Conservation (phyloP, 2,329 filamentous ascomycete species). For the Blastomyces parvus region DNA sequence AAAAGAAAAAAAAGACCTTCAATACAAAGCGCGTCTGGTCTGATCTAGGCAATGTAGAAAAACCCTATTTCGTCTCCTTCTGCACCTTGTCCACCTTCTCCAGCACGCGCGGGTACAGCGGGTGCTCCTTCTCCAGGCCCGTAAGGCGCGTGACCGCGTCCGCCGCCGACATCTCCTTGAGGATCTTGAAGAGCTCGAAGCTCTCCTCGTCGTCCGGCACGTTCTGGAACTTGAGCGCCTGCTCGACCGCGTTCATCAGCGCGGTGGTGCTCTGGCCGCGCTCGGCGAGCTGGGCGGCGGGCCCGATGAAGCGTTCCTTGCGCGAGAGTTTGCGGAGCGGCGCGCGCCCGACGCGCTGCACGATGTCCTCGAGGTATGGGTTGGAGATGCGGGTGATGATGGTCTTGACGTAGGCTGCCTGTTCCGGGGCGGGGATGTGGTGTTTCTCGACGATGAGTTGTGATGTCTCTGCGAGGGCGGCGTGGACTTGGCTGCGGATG, state of each 20-base stretch:
- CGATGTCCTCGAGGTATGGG: slow-evolving; percentile 80
- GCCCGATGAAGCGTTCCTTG: slow-evolving; percentile 92
- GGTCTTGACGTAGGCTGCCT: slow-evolving; percentile 78
- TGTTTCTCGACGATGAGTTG: slow-evolving; percentile 81
- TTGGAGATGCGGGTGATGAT: slow-evolving; percentile 92
- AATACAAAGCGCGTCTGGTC: no score
- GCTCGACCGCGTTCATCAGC: slow-evolving; percentile 75
- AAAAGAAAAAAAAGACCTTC: background rate
- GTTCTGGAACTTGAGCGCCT: slow-evolving; percentile 91
- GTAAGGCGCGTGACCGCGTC: slow-evolving; percentile 73
- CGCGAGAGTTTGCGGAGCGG: slow-evolving; percentile 87
- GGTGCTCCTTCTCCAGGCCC: slow-evolving; percentile 65
- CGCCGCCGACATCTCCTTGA: slow-evolving; percentile 62
- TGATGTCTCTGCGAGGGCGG: slow-evolving; percentile 76
- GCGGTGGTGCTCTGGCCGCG: slow-evolving; percentile 60
- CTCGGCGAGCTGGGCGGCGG: slow-evolving; percentile 81
- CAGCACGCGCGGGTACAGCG: slow-evolving; percentile 66
- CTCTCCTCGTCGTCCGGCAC: slow-evolving; percentile 88
- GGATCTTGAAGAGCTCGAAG: slow-evolving; percentile 71
- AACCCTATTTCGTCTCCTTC: slow-evolving; percentile 35
- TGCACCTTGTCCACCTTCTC: slow-evolving; percentile 78
- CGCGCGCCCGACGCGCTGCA: slow-evolving; percentile 90
- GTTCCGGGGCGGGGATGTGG: slow-evolving; percentile 62
- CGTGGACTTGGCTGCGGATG: slow-evolving; percentile 70
- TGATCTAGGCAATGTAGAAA: background rate